phyloP scores from a whole-genome alignment of 1,139 yeast species.

The Suhomyces bolitotheri region DNA sequence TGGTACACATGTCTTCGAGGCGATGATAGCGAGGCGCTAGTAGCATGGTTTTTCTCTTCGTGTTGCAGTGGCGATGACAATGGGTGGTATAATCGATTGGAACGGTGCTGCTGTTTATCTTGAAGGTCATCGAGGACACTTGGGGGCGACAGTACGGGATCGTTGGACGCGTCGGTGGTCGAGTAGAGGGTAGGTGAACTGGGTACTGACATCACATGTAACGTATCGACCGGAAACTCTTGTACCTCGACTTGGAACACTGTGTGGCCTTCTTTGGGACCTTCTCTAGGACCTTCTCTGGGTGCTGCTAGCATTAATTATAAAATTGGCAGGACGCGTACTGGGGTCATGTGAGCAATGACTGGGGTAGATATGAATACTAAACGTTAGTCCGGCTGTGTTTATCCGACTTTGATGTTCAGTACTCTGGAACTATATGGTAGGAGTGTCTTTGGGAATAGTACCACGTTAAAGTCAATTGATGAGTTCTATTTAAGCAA shows the following conservation, averaged over 20 bases:
- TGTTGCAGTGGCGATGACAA: slow-evolving; percentile 10
- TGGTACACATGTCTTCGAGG: slow-evolving; percentile 9
- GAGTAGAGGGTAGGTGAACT: slow-evolving; percentile 12
- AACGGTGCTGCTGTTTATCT: slow-evolving; percentile 13
- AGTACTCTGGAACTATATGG: too few relatives aligned
- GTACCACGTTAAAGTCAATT: too few relatives aligned
- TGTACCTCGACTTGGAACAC: slow-evolving; percentile 13
- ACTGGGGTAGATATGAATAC: too few relatives aligned
- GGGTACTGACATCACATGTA: slow-evolving; percentile 15
- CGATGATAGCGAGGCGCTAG: slow-evolving; percentile 5
- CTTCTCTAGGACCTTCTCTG: slow-evolving; percentile 6
- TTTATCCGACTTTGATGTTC: too few relatives aligned
- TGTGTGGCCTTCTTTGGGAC: slow-evolving; percentile 4
- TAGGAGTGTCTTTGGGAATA: too few relatives aligned
- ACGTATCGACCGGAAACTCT: slow-evolving; percentile 16
- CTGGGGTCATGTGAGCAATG: slow-evolving; percentile 3
- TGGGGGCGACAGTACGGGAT: slow-evolving; percentile 3
- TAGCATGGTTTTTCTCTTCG: neutral
- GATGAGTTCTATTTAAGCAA: too few relatives aligned
- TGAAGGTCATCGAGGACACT: slow-evolving; percentile 13
- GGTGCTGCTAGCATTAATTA: slow-evolving; percentile 1
- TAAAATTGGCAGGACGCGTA: slow-evolving; percentile 1
- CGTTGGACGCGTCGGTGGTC: neutral
- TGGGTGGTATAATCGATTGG: slow-evolving; percentile 10
- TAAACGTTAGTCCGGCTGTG: too few relatives aligned